Percentiles rank a stretch among this genome's conserved stretches.
Evolutionary conservation across 108 stramenopile species (phyloP).

Genomic region (Aurantiochytrium sp.): DNA sequence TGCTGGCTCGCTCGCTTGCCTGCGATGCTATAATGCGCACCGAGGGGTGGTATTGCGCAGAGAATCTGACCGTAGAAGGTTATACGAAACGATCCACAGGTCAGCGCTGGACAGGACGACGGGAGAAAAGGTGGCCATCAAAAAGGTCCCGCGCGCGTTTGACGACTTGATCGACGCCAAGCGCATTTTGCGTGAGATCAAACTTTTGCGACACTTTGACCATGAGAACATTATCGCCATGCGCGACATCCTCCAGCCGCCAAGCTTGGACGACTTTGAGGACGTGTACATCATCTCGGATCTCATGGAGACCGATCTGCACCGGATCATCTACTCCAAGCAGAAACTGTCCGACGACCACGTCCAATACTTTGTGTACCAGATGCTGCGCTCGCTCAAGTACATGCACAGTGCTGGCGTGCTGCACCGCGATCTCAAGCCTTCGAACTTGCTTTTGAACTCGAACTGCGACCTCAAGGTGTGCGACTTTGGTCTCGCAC

Average conservation of each 20-base stretch:
- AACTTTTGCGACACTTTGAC: constrained; percentile 51
- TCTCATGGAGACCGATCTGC: constrained; percentile 96
- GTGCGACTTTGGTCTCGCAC: constrained; percentile 96
- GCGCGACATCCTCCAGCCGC: constrained; percentile 26
- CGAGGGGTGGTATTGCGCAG: neutral
- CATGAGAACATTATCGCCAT: constrained; percentile 53
- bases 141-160: constrained; percentile 82
- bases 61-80: neutral
- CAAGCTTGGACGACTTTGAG: constrained; percentile 49
- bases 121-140: constrained; percentile 79
- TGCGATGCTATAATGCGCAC: neutral
- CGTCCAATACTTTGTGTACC: constrained; percentile 94
- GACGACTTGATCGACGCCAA: constrained; percentile 98
- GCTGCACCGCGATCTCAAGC: constrained; percentile 93
- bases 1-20: too few relatives aligned
- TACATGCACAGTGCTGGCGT: constrained; percentile 98
- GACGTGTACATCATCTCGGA: constrained; percentile 97
- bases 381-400: constrained; percentile 88
- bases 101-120: constrained; percentile 35
- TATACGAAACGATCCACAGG: constrained; percentile 36
- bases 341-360: constrained; percentile 91
- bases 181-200: constrained; percentile 95
- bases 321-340: constrained; percentile 97
- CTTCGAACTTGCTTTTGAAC: constrained; percentile 93
- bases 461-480: constrained; percentile 97